Base-by-base conservation (phyloP, 352 stramenopile species). In the Thraustochytrium sp. region DNA sequence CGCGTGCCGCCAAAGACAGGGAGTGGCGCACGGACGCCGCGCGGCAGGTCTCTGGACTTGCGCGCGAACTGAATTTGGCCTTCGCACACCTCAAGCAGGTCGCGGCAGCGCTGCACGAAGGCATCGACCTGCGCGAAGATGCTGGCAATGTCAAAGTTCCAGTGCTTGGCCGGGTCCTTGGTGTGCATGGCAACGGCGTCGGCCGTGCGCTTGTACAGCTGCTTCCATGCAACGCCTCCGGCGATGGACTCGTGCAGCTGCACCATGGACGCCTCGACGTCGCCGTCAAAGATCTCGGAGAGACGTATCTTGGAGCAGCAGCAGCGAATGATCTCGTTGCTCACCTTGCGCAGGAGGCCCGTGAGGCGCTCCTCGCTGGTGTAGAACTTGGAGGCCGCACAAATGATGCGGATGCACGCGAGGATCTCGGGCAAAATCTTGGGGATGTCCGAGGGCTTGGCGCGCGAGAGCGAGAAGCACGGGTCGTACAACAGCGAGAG, bases 111-210 rank as follows among this genome's bases (percentile, higher is more conserved):
- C 88, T 98, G 94, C 11, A 97, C 93, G 75, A 98, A 98, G 2
- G 95, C 94, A 73, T 98, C 94, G 51, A 97, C 96, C 85, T 97
- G 92, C 0, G 94, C 94, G 82, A 98, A 98, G 82, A 98, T 97
- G 0, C 91, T 93, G 0, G 93, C 95, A 63, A 97, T 94, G 62
- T 98, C 94, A 84, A 98, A 97, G 48, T 92, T 90, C 94, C 94
- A 97, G 82, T 51, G 92, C 85, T 87, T 3, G 86, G 29, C 0
- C 89, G 89, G 0, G 84, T 89, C 0, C 26, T 83, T 74, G 53
- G 87, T 83, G 49, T 95, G 75, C 26, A 46, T 59, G 8, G 86
- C 77, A 16, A 89, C 85, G 21, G 87, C 85, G 38, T 51, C 84
- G 0, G 76, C 84, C 5, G 78, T 87, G 37, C 65, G n/a, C 40